A percentile compares a stretch with the other conserved stretches of the same genome.
These are phyloP conservation scores for Viola odorata DNA, from an alignment of 345 rosid species.

Conservation along the genomic window DNA sequence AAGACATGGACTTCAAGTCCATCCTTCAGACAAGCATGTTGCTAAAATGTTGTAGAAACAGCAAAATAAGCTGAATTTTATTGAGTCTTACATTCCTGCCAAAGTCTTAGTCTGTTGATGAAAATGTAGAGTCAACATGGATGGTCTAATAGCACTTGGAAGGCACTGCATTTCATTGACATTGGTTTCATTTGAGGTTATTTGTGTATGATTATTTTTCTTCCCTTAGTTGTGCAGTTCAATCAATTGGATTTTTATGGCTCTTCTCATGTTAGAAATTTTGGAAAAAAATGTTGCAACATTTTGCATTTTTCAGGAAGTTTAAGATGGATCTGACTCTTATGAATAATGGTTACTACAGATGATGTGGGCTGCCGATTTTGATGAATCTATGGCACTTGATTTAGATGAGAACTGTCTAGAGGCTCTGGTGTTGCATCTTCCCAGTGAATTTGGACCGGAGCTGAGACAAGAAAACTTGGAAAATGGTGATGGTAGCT, in stretches of 20 bases:
- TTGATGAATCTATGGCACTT: conserved; percentile 50
- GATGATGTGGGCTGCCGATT: conserved; percentile 99
- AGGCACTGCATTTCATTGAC: background rate
- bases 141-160: conserved; percentile 2
- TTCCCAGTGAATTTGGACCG: conserved; percentile 38
- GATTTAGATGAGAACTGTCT: conserved; percentile 62
- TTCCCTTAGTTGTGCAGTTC: background rate
- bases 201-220: background rate
- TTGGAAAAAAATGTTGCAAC: no score
- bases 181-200: background rate
- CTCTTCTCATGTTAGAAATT: no score
- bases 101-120: no score
- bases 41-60: no score
- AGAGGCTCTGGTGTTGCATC: conserved; percentile 58
- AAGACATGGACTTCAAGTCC: no score
- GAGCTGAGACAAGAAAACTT: conserved; percentile 38
- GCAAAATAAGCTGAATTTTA: no score
- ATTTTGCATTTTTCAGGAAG: background rate
- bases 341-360: conserved; percentile 27
- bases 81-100: no score
- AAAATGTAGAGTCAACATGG: no score
- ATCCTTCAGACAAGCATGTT: no score
- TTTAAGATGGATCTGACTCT: conserved; percentile 5
- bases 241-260: background rate
- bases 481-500: conserved; percentile 34